phyloP scores from a whole-genome alignment of 2,329 filamentous ascomycete species.

The Didymella segeticola region DNA sequence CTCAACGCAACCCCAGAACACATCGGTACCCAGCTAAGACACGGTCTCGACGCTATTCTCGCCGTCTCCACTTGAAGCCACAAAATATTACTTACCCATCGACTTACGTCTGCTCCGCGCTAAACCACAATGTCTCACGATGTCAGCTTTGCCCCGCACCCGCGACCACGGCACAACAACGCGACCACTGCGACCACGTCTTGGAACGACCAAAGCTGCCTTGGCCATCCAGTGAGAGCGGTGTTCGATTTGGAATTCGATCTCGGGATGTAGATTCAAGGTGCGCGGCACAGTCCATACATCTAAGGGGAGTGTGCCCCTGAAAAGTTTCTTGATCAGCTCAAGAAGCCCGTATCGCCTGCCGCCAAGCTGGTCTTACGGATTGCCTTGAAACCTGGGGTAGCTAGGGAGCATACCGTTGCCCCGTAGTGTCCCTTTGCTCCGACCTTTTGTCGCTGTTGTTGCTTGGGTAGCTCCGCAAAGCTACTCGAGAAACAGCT shows the following conservation, averaged over 20 bases:
- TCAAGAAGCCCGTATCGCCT: not conserved
- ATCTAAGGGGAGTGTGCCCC: not conserved
- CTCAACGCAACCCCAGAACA: not conserved
- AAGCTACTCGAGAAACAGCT: slow-evolving; percentile 7
- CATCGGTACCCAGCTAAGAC: not conserved
- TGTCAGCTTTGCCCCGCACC: slow-evolving; percentile 16
- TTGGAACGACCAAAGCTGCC: not conserved
- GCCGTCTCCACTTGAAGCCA: not conserved
- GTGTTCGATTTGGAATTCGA: not conserved
- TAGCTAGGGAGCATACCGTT: not conserved
- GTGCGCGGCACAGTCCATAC: not conserved
- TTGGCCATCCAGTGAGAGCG: slow-evolving; percentile 5
- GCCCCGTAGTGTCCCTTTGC: not conserved
- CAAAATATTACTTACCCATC: not conserved
- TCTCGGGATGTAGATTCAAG: not conserved
- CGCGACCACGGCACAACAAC: slow-evolving; percentile 1
- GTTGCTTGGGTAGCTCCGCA: not conserved
- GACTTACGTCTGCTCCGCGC: slow-evolving; percentile 8
- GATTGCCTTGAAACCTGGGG: not conserved
- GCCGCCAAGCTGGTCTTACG: not conserved
- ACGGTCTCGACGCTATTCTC: not conserved
- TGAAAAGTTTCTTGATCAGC: not conserved
- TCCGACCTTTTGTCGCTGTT: not conserved
- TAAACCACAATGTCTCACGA: slow-evolving; percentile 9
- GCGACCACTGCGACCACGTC: slow-evolving; percentile 7